These are phyloP conservation scores for Cyclotella cryptica DNA, from an alignment of 108 stramenopile species.

Conservation along the genomic window DNA sequence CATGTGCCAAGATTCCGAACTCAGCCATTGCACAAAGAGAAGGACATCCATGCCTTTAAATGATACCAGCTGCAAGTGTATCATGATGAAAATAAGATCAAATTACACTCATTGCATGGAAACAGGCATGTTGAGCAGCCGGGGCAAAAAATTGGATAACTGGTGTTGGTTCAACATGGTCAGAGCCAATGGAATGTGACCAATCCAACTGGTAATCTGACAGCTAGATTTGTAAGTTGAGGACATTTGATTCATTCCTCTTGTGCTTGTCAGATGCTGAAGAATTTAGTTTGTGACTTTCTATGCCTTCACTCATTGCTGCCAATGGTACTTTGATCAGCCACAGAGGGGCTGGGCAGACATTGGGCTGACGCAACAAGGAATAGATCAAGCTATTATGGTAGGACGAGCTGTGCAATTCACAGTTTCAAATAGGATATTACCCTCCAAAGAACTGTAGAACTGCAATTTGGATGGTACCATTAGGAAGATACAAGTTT, in stretches of 20 bases:
- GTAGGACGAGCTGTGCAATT: constrained; percentile 32
- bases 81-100: background rate
- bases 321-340: background rate
- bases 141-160: constrained; percentile 20
- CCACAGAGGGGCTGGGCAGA: constrained; percentile 40
- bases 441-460: constrained; percentile 13
- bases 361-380: constrained; percentile 39
- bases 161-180: constrained; percentile 29
- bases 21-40: background rate
- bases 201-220: constrained; percentile 29
- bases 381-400: constrained; percentile 34
- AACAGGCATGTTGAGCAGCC: background rate
- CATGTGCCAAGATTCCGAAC: background rate
- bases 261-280: background rate
- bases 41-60: background rate
- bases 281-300: background rate
- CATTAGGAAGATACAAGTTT: background rate
- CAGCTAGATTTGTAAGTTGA: constrained; percentile 37
- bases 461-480: background rate
- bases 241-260: background rate
- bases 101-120: background rate
- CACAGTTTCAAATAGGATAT: constrained; percentile 9
- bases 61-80: background rate
- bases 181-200: constrained; percentile 42
- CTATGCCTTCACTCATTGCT: background rate